Evolutionary conservation across 1,139 yeast genomes (phyloP), one percentile per base, ranked within the genome.

Genomic region (Saccharomyces uvarum): DNA sequence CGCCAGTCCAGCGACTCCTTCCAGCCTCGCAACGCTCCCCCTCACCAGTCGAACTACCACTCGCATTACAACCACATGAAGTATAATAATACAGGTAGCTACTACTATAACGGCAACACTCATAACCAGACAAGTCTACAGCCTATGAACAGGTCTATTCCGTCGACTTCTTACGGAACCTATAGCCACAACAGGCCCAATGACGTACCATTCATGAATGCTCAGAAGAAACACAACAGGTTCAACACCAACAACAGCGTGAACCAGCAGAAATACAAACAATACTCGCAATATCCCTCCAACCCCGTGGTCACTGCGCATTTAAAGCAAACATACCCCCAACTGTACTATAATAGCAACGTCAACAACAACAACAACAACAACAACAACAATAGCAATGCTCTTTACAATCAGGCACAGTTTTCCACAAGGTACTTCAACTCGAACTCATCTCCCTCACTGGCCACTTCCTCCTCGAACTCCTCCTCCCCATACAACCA

Each of bases 321-420:
- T 38, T 58, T 63, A 47, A 66, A 62, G 42, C 63, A 63, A 44
- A 56, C 63, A 0, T 63, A 64, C 47, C 63, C 69, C 2, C 68
- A 64, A 51, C 46, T 63, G 53, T 60, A 61, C 47, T 61, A 61
- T 53, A 62, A 59, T 42, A 32, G 56, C 9, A 53, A 49, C 21
- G 59, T 54, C 16, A 55, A 52, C 51, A 55, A 51, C 9, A 59
- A 63, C 48, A 54, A 8, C n/a, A 38, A 4, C 44, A 38, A 38
- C 24, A 38, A 16, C 44, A 38, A 2, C 42, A 38, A 16, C 21
- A 38, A 16, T 24, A 38, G 16, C 44, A 38, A 16, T 19, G 19
- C 38, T 19, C 24, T 38, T 38, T 38, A 38, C 44, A 38, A 19
- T 16, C 44, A 38, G 26, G 19, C 44, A 11, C 44, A 38, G 4